phyloP scores from a whole-genome alignment of 2,329 filamentous ascomycete species.

The Cladophialophora bantiana region DNA sequence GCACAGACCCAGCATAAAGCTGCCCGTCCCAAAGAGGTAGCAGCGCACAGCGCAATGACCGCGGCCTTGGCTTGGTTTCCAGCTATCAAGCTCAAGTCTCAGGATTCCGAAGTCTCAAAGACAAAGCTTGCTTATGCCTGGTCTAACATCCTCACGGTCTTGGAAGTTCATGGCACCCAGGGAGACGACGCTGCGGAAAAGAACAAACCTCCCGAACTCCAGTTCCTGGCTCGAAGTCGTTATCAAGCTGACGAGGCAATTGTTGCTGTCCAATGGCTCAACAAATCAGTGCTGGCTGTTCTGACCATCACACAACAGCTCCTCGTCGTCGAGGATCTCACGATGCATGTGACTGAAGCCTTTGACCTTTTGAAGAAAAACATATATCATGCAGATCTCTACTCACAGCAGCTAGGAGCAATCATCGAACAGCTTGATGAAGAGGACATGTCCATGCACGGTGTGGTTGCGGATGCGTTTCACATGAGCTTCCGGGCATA shows the following conservation, averaged over 20 bases:
- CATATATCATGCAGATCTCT: slow-evolving; percentile 89
- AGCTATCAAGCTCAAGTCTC: slow-evolving; percentile 85
- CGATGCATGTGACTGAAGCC: slow-evolving; percentile 89
- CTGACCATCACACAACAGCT: slow-evolving; percentile 93
- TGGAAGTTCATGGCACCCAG: slow-evolving; percentile 81
- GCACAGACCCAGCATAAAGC: slow-evolving; percentile 97
- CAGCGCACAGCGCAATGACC: slow-evolving; percentile 87
- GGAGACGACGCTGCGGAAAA: slow-evolving; percentile 65
- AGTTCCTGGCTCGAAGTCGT: slow-evolving; percentile 81
- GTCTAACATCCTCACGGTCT: slow-evolving; percentile 94
- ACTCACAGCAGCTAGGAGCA: slow-evolving; percentile 82
- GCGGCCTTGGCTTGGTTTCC: slow-evolving; percentile 98
- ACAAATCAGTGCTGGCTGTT: slow-evolving; percentile 87
- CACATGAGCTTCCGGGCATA: slow-evolving; percentile 98
- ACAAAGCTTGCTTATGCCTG: slow-evolving; percentile 95
- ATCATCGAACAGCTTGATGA: slow-evolving; percentile 90
- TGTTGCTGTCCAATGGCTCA: slow-evolving; percentile 95
- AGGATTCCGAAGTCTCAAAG: slow-evolving; percentile 70
- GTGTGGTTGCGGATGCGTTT: slow-evolving; percentile 94
- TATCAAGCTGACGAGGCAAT: slow-evolving; percentile 97
- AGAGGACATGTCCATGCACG: slow-evolving; percentile 87
- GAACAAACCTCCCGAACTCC: slow-evolving; percentile 78
- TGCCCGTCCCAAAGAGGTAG: slow-evolving; percentile 86
- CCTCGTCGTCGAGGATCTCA: slow-evolving; percentile 87
- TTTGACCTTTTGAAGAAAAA: slow-evolving; percentile 92